Conservation (phyloP, 179 eudicot species). For the Nepenthes alata region DNA sequence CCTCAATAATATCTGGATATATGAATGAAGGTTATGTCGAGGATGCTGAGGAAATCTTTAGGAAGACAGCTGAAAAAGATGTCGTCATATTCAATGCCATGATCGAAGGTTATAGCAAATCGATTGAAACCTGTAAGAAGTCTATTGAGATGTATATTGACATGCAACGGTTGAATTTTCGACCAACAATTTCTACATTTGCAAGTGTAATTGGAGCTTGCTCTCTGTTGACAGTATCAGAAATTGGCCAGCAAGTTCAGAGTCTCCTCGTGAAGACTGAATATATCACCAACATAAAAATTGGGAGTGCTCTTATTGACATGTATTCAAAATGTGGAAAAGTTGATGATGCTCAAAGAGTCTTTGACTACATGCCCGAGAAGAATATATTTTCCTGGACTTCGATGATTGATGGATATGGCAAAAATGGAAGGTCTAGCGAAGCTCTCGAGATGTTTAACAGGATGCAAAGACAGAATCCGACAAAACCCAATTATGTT, state of each 20-base stretch:
- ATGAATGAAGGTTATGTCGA: constrained; percentile 39
- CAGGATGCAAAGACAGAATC: constrained; percentile 31
- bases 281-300: constrained; percentile 37
- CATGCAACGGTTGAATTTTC: constrained; percentile 48
- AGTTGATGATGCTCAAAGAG: constrained; percentile 47
- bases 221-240: constrained; percentile 43
- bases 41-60: constrained; percentile 62
- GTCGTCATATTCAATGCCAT: constrained; percentile 85
- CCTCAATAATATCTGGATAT: constrained; percentile 76
- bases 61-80: constrained; percentile 45
- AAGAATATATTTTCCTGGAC: constrained; percentile 85
- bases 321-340: constrained; percentile 84
- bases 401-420: constrained; percentile 90
- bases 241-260: constrained; percentile 69
- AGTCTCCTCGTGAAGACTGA: constrained; percentile 43
- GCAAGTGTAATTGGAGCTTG: constrained; percentile 86
- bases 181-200: constrained; percentile 69
- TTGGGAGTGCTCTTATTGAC: constrained; percentile 84
- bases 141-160: constrained; percentile 45
- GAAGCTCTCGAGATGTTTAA: constrained; percentile 54
- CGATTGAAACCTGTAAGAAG: constrained; percentile 46
- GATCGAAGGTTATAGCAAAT: constrained; percentile 89
- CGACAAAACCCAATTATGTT: constrained; percentile 44
- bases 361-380: constrained; percentile 58
- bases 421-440: constrained; percentile 62